A percentile compares a stretch with the other conserved stretches of the same genome.
Evolutionary conservation across 2,329 filamentous ascomycete genomes (phyloP).

Genomic region (Blumeriella jaapii): DNA sequence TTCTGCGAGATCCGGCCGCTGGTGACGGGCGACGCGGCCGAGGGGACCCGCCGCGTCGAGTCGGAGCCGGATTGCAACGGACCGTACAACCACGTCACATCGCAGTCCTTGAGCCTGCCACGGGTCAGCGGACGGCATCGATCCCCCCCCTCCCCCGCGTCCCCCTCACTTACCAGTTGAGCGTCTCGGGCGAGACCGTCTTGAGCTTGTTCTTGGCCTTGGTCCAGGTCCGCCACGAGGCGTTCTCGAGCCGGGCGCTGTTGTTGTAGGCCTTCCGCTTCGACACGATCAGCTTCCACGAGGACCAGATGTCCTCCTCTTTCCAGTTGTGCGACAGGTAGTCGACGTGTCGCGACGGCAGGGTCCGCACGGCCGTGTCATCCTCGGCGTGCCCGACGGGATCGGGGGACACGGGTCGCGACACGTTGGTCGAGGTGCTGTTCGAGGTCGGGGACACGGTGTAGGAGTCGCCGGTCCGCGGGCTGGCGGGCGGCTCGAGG

Average conservation of each 20-base stretch:
- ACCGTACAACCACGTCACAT: slow-evolving; percentile 96
- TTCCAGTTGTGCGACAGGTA: slow-evolving; percentile 93
- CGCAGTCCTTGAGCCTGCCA: slow-evolving; percentile 82
- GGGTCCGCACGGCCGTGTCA: slow-evolving; percentile 44
- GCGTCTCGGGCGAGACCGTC: slow-evolving; percentile 79
- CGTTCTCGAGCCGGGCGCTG: slow-evolving; percentile 77
- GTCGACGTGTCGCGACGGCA: slow-evolving; percentile 72
- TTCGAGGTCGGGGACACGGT: slow-evolving; percentile 48
- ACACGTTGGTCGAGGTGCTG: slow-evolving; percentile 43
- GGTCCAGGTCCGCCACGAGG: slow-evolving; percentile 94
- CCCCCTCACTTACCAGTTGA: slow-evolving; percentile 67
- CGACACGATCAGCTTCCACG: slow-evolving; percentile 85
- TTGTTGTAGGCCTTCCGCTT: slow-evolving; percentile 72
- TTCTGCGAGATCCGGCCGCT: slow-evolving; percentile 45
- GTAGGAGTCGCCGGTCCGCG: slow-evolving; percentile 40
- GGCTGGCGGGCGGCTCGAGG: slow-evolving; percentile 39
- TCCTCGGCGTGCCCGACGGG: slow-evolving; percentile 31
- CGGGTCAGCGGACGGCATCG: slow-evolving; percentile 6
- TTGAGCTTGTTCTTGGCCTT: slow-evolving; percentile 80
- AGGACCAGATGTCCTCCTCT: slow-evolving; percentile 96
- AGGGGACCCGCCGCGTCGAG: slow-evolving; percentile 38
- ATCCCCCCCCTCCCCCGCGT: neutral
- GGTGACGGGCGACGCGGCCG: slow-evolving; percentile 33
- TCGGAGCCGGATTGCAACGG: slow-evolving; percentile 67
- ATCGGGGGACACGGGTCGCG: slow-evolving; percentile 27